Percentiles rank a stretch among this genome's conserved stretches.
Conservation (phyloP, 495 filamentous ascomycete species). For the Geoglossum glabrum region DNA sequence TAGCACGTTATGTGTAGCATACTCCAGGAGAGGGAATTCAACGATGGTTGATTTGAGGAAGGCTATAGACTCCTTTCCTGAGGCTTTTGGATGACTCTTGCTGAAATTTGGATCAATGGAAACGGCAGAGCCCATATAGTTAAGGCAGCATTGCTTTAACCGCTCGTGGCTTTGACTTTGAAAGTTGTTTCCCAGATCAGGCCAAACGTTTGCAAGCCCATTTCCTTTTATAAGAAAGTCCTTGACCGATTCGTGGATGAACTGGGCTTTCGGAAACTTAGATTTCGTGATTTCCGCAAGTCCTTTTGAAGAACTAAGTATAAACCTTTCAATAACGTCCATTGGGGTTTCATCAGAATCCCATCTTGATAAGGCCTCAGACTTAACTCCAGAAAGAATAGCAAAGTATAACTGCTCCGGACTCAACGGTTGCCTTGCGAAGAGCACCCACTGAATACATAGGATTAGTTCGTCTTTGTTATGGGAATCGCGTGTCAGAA, state of each 20-base stretch:
- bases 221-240: slow-evolving; percentile 18
- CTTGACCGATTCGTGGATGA: slow-evolving; percentile 24
- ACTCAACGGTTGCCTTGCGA: slow-evolving; percentile 15
- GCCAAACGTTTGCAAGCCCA: slow-evolving; percentile 15
- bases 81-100: too few relatives aligned
- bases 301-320: slow-evolving; percentile 19
- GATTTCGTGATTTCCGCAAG: slow-evolving; percentile 17
- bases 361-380: slow-evolving; percentile 3
- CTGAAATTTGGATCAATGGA: too few relatives aligned
- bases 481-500: slow-evolving; percentile 16
- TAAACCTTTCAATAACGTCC: slow-evolving; percentile 10
- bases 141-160: too few relatives aligned
- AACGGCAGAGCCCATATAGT: too few relatives aligned
- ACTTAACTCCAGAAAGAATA: too few relatives aligned
- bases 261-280: slow-evolving; percentile 15
- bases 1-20: slow-evolving; percentile 23
- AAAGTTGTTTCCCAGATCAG: slow-evolving; percentile 10
- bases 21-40: slow-evolving; percentile 25
- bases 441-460: slow-evolving; percentile 24
- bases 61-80: slow-evolving; percentile 8
- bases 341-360: slow-evolving; percentile 5
- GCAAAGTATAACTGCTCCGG: slow-evolving; percentile 20
- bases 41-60: slow-evolving; percentile 8
- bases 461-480: slow-evolving; percentile 16
- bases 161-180: too few relatives aligned